Base-by-base conservation (phyloP, 768 basidiomycete genomes). In the Suillus occidentalis region DNA sequence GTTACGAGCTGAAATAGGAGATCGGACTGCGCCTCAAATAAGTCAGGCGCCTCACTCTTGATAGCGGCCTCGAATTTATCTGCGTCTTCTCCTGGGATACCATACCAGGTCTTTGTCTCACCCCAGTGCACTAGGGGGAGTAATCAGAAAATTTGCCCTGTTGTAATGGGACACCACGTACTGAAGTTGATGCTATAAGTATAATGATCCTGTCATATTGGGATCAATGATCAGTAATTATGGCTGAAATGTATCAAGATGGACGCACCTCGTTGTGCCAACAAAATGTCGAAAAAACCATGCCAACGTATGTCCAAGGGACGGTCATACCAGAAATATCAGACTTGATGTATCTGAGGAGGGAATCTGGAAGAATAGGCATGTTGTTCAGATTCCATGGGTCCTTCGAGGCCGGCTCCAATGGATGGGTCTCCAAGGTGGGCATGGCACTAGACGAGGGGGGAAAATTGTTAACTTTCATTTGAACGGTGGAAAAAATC, bases 251-350 rank as follows among this genome's bases (percentile, higher is more conserved):
- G 65, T 52, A 60, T 65, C 28, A 67, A 67, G 55, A 68, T 53
- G 52, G 67, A 72, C 81, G 63, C 70, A 92, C 92, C 87, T 95
- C 96, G 72, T 99, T 99, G 79, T 99, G 97, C 97, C 97, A 99
- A 75, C 97, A 99, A 77, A 99, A 99, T 3, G 97, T 97, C 16
- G 96, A 97, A 76, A 99, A 99, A 20, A 95, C 84, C 97, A 99
- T 99, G 56, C 97, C 97, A 66, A 99, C 94, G 76, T 99, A 99
- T 43, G 94, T 97, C 96, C 95, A 98, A 13, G 96, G 96, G 12
- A 98, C 94, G 2, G 97, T 99, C 97, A 99, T 99, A 16, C 97
- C 97, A 61, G 96, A 98, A 63, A 99, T 97, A 76, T 99, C 96
- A 5, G 95, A 96, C 78, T 98, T 97, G 80, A 99, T 97, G 77